Evolutionary conservation across 345 rosid genomes (phyloP).

Genomic region (Bruguiera parviflora): DNA sequence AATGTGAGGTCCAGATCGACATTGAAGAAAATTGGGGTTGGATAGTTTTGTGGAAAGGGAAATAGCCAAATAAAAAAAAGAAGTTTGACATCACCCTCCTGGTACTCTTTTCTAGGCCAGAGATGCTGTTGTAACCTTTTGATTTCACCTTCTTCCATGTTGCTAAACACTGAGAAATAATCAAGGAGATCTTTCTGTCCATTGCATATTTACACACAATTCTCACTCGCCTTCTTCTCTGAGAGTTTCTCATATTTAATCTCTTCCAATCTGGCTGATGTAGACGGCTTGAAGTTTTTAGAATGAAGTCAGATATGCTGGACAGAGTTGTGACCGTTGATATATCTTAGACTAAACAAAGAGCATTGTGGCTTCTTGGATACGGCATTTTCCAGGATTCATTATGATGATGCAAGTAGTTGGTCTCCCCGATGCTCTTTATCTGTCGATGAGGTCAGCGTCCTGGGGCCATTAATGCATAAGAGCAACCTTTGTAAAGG

Average conservation of each 20-base stretch:
- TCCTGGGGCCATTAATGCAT: slow-evolving; percentile 8
- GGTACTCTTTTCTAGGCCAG: slow-evolving; percentile 6
- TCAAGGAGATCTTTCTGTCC: neutral
- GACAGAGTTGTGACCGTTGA: neutral
- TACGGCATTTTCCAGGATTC: slow-evolving; percentile 1
- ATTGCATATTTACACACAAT: slow-evolving; percentile 20
- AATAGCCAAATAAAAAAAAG: slow-evolving; percentile 2
- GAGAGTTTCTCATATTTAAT: neutral
- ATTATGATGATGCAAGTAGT: neutral
- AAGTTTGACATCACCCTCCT: slow-evolving; percentile 10
- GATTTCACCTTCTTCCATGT: neutral
- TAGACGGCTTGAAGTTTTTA: neutral
- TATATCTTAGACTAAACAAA: neutral
- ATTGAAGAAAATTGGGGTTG: slow-evolving; percentile 1
- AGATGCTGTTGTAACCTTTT: neutral
- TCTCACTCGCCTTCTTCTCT: neutral
- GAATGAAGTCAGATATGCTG: neutral
- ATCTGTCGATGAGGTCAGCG: slow-evolving; percentile 18
- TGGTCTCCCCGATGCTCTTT: neutral
- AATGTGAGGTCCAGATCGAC: slow-evolving; percentile 24
- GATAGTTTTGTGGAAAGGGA: slow-evolving; percentile 10
- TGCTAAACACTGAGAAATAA: neutral
- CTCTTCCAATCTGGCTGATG: neutral
- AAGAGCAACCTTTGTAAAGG: slow-evolving; percentile 2
- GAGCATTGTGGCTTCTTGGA: neutral